These are phyloP conservation scores for Nakazawaea ishiwadae DNA, from an alignment of 805 yeast species.

Conservation along the genomic window DNA sequence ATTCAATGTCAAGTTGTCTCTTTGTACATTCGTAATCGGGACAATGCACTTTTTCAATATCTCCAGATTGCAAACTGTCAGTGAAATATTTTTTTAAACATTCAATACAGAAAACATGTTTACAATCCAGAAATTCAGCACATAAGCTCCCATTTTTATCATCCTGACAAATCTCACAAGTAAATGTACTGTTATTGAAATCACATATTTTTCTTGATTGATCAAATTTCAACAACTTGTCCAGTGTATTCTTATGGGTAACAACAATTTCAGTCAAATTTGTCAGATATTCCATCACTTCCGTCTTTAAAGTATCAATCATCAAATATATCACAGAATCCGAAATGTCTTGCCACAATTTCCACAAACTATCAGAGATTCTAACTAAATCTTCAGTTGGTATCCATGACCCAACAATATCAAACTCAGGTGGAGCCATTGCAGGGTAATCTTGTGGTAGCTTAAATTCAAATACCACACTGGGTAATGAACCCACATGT, in stretches of 20 bases:
- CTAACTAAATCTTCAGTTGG: constrained; percentile 13
- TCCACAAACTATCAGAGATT: constrained; percentile 18
- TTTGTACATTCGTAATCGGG: constrained; percentile 49
- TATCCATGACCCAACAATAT: constrained; percentile 29
- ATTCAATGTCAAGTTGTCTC: background rate
- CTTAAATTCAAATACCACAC: constrained; percentile 23
- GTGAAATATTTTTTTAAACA: constrained; percentile 41
- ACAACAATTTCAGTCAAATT: constrained; percentile 8
- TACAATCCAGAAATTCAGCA: constrained; percentile 35
- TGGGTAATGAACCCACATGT: constrained; percentile 26
- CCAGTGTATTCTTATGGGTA: constrained; percentile 9
- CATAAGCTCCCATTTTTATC: constrained; percentile 40
- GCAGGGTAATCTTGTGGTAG: constrained; percentile 34
- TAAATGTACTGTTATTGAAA: constrained; percentile 33
- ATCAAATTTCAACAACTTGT: constrained; percentile 19
- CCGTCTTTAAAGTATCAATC: constrained; percentile 33
- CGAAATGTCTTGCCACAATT: constrained; percentile 30
- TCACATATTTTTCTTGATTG: constrained; percentile 18
- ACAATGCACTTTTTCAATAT: constrained; percentile 48
- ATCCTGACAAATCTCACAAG: constrained; percentile 55
- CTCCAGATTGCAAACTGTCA: constrained; percentile 40
- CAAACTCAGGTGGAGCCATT: constrained; percentile 22
- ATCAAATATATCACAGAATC: constrained; percentile 38
- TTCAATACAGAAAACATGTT: constrained; percentile 42
- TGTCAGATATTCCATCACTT: constrained; percentile 16